phyloP scores from a whole-genome alignment of 2,329 filamentous ascomycete species.

The Aspergillus novofumigatus region DNA sequence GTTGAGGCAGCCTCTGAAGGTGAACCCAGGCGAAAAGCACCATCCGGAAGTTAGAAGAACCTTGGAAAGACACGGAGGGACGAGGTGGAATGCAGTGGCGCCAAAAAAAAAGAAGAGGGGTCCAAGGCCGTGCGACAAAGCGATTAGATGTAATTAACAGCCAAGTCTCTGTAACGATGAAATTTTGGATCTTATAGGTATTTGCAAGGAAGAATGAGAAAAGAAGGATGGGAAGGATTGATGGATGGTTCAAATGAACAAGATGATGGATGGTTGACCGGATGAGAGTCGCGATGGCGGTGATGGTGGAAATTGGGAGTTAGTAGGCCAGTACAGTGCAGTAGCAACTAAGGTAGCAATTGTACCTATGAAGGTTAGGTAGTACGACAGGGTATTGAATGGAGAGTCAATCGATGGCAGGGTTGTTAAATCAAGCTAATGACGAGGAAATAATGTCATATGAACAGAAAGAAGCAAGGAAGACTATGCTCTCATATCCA shows the following conservation, averaged over 20 bases:
- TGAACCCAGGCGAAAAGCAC: conserved; percentile 10
- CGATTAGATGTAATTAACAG: not conserved
- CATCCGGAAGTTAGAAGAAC: not conserved
- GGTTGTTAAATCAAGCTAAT: too few species aligned
- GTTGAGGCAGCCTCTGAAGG: conserved; percentile 7
- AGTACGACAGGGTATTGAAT: too few species aligned
- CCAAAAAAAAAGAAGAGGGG: not conserved
- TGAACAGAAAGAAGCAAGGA: too few species aligned
- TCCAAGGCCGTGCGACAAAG: not conserved
- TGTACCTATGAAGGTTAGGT: not conserved
- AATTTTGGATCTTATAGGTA: not conserved
- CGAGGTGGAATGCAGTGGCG: not conserved
- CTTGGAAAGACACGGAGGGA: not conserved
- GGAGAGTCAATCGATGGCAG: too few species aligned
- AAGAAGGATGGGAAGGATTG: not conserved
- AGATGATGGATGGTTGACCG: not conserved
- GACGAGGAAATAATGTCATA: too few species aligned
- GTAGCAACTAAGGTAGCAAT: too few species aligned
- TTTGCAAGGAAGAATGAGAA: not conserved
- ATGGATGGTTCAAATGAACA: not conserved
- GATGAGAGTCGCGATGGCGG: not conserved
- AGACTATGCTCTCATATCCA: too few species aligned
- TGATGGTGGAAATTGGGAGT: not conserved
- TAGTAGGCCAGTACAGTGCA: not conserved
- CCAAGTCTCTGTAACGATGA: not conserved